Evolutionary conservation across 345 rosid species (phyloP), one percentile per base, ranked within the genome.

Genomic region (Salix exigua): DNA sequence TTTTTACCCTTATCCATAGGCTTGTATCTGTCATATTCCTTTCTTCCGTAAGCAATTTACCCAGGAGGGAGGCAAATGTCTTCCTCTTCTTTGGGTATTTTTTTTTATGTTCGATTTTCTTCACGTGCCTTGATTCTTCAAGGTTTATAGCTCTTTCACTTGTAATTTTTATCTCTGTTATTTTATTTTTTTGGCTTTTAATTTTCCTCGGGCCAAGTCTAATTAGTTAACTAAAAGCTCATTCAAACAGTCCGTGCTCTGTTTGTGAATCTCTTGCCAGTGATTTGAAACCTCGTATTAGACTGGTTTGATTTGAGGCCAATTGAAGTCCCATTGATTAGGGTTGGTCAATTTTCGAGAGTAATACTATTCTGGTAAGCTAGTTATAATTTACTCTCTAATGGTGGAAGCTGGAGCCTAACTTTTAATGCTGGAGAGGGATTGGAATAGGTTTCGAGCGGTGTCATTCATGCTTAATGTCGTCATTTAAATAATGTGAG

Each of bases 51-150:
- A 64, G 77, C 78, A 76, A 73, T 82, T 71, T 74, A 77, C 61
- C 81, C 86, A 8, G 12, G 40, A 73, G 73, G 82, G 82, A 55
- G 80, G 73, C 66, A 46, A 76, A 79, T 17, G 62, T n/a, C 38
- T 31, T 70, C 85, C 88, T 82, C 76, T 74, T 65, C 51, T 62
- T 71, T 46, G 84, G 85, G 86, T 79, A 70, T 79, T 83, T 87
- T 83, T 87, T 40, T 86, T 83, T 66, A 83, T 72, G 78, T 77
- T 60, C 71, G 33, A 23, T 76, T 62, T 21, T 67, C 11, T 83
- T 71, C 76, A 64, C 42, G 16, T 69, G 23, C 79, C 71, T 75
- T 75, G 62, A 61, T 65, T 78, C 77, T 61, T 61, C 35, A 42
- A 83, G 86, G 82, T 55, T 80, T 80, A 48, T 73, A 79, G 77